phyloP scores from a whole-genome alignment of 495 filamentous ascomycete species.

The Cryomyces minteri region DNA sequence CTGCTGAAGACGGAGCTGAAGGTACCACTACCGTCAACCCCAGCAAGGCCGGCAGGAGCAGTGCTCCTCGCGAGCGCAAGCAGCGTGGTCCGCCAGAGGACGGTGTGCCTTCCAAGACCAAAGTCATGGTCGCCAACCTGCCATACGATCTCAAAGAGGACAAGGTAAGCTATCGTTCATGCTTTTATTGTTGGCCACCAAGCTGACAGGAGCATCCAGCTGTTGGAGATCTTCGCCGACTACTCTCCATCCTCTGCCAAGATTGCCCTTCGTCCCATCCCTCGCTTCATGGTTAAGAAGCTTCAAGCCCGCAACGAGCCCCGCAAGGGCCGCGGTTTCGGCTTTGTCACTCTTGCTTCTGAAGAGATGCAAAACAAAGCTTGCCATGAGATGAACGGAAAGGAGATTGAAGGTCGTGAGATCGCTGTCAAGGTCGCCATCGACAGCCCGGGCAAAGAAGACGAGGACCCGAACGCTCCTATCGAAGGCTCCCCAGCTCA shows the following conservation, averaged over 20 bases:
- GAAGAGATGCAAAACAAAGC: constrained; percentile 96
- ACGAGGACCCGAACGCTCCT: constrained; percentile 38
- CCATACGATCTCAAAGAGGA: constrained; percentile 96
- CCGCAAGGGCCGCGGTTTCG: constrained; percentile 98
- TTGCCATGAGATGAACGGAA: constrained; percentile 94
- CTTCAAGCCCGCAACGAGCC: constrained; percentile 93
- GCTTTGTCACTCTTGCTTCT: constrained; percentile 87
- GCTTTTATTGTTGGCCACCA: not conserved
- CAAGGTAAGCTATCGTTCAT: constrained; percentile 40
- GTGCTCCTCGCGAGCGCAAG: constrained; percentile 39
- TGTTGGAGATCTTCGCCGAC: constrained; percentile 84
- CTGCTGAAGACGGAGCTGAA: constrained; percentile 27
- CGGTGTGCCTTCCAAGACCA: constrained; percentile 95
- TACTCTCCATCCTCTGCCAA: constrained; percentile 88
- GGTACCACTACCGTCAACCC: constrained; percentile 20
- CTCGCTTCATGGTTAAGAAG: constrained; percentile 99
- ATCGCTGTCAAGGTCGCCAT: constrained; percentile 99
- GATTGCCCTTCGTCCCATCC: constrained; percentile 94
- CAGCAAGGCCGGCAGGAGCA: constrained; percentile 25
- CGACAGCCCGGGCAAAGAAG: constrained; percentile 97
- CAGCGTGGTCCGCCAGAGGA: constrained; percentile 93
- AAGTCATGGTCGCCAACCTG: constrained; percentile 99
- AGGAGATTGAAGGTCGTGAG: constrained; percentile 94
- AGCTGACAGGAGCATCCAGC: constrained; percentile 38
- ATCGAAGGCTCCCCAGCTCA: constrained; percentile 9